These are phyloP conservation scores for Ustilago sp. DNA, from an alignment of 1,284 basidiomycete species.

Conservation along the genomic window DNA sequence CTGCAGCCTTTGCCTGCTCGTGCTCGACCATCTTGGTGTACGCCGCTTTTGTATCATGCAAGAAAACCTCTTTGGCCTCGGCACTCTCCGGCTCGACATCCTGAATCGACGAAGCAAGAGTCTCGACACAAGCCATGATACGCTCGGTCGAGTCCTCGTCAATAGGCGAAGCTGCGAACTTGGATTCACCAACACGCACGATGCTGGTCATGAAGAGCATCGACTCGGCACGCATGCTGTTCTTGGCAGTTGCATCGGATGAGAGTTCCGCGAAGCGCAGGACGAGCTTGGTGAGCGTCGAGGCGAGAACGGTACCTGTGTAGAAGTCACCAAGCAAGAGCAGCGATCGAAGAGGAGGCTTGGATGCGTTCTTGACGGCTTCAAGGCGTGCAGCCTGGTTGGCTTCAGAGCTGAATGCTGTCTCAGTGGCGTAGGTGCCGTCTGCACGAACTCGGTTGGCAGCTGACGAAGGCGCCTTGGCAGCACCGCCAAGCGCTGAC, in stretches of 20 bases:
- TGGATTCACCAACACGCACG: constrained; percentile 95
- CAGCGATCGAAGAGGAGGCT: constrained; percentile 91
- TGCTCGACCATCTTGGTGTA: constrained; percentile 96
- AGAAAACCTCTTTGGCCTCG: constrained; percentile 82
- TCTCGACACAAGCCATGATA: constrained; percentile 95
- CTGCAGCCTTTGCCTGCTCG: constrained; percentile 75
- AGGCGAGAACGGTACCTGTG: constrained; percentile 88
- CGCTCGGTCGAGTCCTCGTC: constrained; percentile 98
- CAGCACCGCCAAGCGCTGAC: constrained; percentile 40
- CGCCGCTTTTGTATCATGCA: constrained; percentile 90
- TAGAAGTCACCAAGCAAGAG: constrained; percentile 97
- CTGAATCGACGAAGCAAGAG: constrained; percentile 74
- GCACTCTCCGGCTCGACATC: constrained; percentile 73
- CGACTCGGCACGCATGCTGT: constrained; percentile 83
- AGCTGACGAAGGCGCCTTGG: constrained; percentile 72
- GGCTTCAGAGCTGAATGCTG: constrained; percentile 82
- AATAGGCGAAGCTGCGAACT: constrained; percentile 90
- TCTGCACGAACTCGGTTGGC: constrained; percentile 84
- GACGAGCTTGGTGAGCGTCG: constrained; percentile 91
- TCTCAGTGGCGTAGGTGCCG: constrained; percentile 97
- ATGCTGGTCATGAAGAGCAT: constrained; percentile 99
- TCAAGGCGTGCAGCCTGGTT: constrained; percentile 77
- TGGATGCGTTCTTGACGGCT: constrained; percentile 84
- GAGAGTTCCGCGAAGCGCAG: constrained; percentile 80
- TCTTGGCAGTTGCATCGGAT: constrained; percentile 75